Evolutionary conservation across 805 yeast genomes (phyloP), one percentile per base, ranked within the genome.

Genomic region (Soucietia sequanensis): DNA sequence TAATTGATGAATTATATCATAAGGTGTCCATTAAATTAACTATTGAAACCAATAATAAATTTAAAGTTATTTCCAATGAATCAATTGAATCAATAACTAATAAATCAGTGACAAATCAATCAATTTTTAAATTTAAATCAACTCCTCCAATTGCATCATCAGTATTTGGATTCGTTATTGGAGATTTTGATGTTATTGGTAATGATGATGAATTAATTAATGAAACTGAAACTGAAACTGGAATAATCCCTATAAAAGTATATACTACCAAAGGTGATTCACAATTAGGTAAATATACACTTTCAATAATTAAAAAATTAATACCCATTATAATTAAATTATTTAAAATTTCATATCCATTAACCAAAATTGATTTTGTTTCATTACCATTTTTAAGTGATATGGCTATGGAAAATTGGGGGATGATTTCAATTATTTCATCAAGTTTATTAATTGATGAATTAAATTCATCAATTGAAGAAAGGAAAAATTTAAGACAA

Each of bases 381-480:
- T 75, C 84, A 1, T 55, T 85, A 6, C 93, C 93, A 7, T 81
- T 79, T 46, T 62, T 85, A 37, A 70, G 78, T 19, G 91, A 84
- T 52, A 84, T 85, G 39, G 95, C 86, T 2, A 84, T 83, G 80
- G 95, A 85, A 53, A 84, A 84, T 53, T 80, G 83, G 76, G 84
- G 87, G 3, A 58, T 82, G 60, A 69, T 85, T 33, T 75, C 83
- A 2, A 67, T 81, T 6, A 71, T 80, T 35, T 70, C 75, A 33
- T 70, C 72, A 30, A 80, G 78, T 43, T 35, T 67, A 9, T 47
- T 59, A 17, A 23, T 56, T 12, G 52, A 53, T 26, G 59, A 54
- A n/a, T 4, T 23, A 2, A 24, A 34, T 0, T 44, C 56, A 3
- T 56, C 62, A 24, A 35, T 34, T 1, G 44, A 32, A 11, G 46